These are phyloP conservation scores for Phytophthora fragariae DNA, from an alignment of 352 stramenopile species.

Conservation along the genomic window DNA sequence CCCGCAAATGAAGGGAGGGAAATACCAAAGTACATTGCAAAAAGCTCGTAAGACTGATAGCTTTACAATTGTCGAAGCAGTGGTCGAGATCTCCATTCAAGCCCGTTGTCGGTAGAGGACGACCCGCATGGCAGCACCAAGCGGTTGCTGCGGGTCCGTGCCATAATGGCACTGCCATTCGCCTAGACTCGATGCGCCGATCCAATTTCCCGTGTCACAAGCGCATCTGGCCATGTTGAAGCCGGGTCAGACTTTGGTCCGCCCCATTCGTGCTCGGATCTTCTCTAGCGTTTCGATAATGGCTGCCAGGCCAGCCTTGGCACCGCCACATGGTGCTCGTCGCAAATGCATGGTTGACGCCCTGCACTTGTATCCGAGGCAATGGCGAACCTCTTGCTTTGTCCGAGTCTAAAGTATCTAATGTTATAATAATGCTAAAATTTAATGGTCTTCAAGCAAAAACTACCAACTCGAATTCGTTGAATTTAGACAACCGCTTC, in stretches of 20 bases:
- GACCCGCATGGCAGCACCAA: neutral
- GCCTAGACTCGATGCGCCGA: constrained; percentile 2
- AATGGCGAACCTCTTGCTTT: neutral
- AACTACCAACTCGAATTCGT: neutral
- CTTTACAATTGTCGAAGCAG: neutral
- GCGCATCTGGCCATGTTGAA: constrained; percentile 32
- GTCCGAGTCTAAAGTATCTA: neutral
- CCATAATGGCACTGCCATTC: neutral
- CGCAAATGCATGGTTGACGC: constrained; percentile 17
- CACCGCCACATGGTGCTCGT: constrained; percentile 22
- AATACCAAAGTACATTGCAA: no score
- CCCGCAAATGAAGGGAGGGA: neutral
- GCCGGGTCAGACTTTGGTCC: constrained; percentile 2
- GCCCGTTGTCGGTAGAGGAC: neutral
- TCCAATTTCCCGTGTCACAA: constrained; percentile 37
- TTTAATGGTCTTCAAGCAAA: neutral
- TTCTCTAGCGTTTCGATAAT: constrained; percentile 23
- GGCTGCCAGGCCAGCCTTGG: constrained; percentile 25
- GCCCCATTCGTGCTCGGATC: constrained; percentile 12
- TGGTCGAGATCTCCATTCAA: neutral
- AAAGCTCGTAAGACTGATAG: neutral
- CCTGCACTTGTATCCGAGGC: neutral
- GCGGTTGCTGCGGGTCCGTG: neutral
- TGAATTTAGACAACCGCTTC: constrained; percentile 9
- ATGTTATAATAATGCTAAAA: neutral